A percentile compares a stretch with the other conserved stretches of the same genome.
Conservation (phyloP, 305 asterid genomes). For the Fraxinus platypoda region DNA sequence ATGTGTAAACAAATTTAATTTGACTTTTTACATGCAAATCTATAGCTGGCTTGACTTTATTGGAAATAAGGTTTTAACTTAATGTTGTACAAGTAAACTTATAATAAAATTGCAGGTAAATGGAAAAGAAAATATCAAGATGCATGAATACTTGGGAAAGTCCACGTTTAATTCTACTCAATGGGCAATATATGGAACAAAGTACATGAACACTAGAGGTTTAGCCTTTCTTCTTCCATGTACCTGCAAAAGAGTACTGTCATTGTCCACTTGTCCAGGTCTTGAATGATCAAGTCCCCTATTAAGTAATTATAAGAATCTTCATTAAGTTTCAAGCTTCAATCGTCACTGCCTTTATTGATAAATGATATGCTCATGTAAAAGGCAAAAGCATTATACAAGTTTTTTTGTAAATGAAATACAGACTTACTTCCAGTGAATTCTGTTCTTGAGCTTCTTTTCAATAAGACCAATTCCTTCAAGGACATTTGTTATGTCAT, state of each 20-base stretch:
- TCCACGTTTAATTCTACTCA: neutral
- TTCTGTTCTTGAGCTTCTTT: constrained; percentile 91
- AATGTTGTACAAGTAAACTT: neutral
- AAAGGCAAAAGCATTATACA: constrained; percentile 13
- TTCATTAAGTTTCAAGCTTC: constrained; percentile 22
- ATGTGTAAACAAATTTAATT: neutral
- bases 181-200: constrained; percentile 17
- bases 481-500: constrained; percentile 96
- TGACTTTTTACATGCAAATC: neutral
- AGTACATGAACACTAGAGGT: constrained; percentile 8
- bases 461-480: constrained; percentile 99
- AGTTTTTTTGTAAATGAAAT: constrained; percentile 22
- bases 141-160: neutral
- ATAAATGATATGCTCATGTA: neutral
- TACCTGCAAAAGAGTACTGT: constrained; percentile 81
- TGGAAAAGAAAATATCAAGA: neutral
- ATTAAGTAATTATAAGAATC: constrained; percentile 31
- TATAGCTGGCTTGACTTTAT: neutral
- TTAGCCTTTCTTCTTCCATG: constrained; percentile 17
- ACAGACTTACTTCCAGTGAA: constrained; percentile 80
- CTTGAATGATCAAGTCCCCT: constrained; percentile 86
- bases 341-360: neutral
- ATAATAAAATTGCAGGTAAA: neutral
- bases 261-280: constrained; percentile 72
- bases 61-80: neutral